Evolutionary conservation across 257 asterid genomes (phyloP).

Genomic region (Solanum medicagineum): DNA sequence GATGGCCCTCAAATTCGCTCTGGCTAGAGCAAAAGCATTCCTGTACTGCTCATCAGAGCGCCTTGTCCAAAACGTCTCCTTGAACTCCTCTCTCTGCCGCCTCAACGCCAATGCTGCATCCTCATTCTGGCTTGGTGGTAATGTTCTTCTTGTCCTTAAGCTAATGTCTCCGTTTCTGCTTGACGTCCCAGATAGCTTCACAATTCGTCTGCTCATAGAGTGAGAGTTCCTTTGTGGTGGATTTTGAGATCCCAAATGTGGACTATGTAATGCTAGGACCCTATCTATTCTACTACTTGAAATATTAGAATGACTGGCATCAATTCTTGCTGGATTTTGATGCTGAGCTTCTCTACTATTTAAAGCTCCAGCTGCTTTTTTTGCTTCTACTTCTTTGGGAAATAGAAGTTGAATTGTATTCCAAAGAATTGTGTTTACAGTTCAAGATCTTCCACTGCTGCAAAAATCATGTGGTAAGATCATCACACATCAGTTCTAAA

Average conservation of each 20-base stretch:
- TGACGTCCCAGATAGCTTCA: conserved; percentile 9
- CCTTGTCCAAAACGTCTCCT: conserved; percentile 29
- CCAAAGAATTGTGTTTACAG: conserved; percentile 24
- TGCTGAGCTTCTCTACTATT: conserved; percentile 5
- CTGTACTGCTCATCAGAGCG: not conserved
- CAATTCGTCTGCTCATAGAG: conserved; percentile 9
- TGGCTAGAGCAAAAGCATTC: conserved; percentile 34
- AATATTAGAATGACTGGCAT: not conserved
- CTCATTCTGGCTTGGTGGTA: conserved; percentile 10
- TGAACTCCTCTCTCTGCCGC: conserved; percentile 78
- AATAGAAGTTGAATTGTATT: not conserved
- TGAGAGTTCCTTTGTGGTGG: conserved; percentile 17
- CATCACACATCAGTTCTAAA: not conserved
- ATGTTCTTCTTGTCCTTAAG: not conserved
- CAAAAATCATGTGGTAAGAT: not conserved
- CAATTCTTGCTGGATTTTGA: not conserved
- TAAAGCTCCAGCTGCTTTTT: conserved; percentile 27
- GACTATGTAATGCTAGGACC: conserved; percentile 18
- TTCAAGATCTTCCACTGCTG: conserved; percentile 75
- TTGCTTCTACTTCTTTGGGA: conserved; percentile 53
- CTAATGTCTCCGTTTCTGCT: conserved; percentile 3
- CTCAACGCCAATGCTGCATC: conserved; percentile 87
- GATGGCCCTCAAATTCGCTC: conserved; percentile 84
- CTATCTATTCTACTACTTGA: conserved; percentile 17
- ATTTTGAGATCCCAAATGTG: conserved; percentile 9